These are phyloP conservation scores for Arxiozyma slooffiae DNA, from an alignment of 1,139 yeast species.

Conservation along the genomic window DNA sequence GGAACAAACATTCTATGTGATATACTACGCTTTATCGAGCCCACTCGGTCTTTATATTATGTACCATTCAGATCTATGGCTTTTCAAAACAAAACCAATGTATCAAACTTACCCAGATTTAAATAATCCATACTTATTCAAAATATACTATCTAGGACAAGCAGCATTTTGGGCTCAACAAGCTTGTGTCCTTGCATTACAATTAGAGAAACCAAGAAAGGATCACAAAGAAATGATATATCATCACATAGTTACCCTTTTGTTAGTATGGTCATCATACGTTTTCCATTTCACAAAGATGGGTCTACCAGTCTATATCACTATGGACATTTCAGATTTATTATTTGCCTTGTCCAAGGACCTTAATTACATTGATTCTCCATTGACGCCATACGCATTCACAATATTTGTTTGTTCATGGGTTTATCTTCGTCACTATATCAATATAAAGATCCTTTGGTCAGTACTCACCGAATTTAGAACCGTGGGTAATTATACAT, in stretches of 20 bases:
- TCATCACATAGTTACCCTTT: slow-evolving; percentile 86
- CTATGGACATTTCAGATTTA: slow-evolving; percentile 93
- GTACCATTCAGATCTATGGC: slow-evolving; percentile 79
- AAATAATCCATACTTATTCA: slow-evolving; percentile 60
- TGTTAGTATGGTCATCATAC: slow-evolving; percentile 78
- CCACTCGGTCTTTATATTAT: slow-evolving; percentile 85
- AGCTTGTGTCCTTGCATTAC: slow-evolving; percentile 67
- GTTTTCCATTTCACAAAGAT: slow-evolving; percentile 96
- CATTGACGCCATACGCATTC: slow-evolving; percentile 55
- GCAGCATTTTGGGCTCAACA: slow-evolving; percentile 98
- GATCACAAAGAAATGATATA: slow-evolving; percentile 84
- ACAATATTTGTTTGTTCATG: slow-evolving; percentile 59
- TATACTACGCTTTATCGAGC: slow-evolving; percentile 73
- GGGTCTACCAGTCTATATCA: slow-evolving; percentile 80
- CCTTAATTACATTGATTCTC: slow-evolving; percentile 69
- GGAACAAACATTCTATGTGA: slow-evolving; percentile 82
- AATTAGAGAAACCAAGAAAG: slow-evolving; percentile 88
- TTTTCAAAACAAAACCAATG: slow-evolving; percentile 72
- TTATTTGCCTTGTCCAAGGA: slow-evolving; percentile 78
- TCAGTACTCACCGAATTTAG: slow-evolving; percentile 81
- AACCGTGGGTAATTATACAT: slow-evolving; percentile 68
- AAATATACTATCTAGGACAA: slow-evolving; percentile 77
- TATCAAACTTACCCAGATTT: slow-evolving; percentile 76
- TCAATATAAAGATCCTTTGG: slow-evolving; percentile 72
- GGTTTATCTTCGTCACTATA: slow-evolving; percentile 81